Percentiles rank a stretch among this genome's conserved stretches.
These are phyloP conservation scores for Exophiala sp. DNA, from an alignment of 2,329 filamentous ascomycete species.

Conservation along the genomic window DNA sequence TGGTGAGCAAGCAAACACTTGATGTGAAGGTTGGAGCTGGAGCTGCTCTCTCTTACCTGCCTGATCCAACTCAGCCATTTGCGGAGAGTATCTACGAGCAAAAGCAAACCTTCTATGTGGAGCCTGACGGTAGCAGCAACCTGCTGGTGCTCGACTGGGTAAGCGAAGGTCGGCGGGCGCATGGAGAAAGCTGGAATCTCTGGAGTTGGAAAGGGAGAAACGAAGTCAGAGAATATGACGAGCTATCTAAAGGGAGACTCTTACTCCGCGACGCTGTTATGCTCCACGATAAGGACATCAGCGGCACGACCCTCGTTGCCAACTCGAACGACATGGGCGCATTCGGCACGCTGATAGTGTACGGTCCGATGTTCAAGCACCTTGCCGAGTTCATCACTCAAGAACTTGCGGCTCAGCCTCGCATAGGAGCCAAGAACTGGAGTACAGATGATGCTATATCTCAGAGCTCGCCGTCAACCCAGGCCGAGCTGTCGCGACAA, in stretches of 20 bases:
- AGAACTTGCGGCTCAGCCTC: constrained; percentile 73
- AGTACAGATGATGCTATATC: constrained; percentile 31
- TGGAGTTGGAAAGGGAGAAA: constrained; percentile 76
- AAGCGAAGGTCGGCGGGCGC: constrained; percentile 76
- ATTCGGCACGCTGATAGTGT: constrained; percentile 80
- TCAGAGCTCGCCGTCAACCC: constrained; percentile 22
- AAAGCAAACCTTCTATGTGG: constrained; percentile 69
- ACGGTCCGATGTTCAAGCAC: constrained; percentile 64
- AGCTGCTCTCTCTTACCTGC: constrained; percentile 63
- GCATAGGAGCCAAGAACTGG: constrained; percentile 81
- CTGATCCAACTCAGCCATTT: constrained; percentile 92
- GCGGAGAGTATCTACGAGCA: constrained; percentile 80
- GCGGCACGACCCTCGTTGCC: constrained; percentile 26
- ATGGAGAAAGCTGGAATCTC: constrained; percentile 87
- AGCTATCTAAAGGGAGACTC: constrained; percentile 50
- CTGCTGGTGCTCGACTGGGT: constrained; percentile 93
- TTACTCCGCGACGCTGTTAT: constrained; percentile 83
- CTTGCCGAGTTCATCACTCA: constrained; percentile 71
- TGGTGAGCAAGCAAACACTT: constrained; percentile 46
- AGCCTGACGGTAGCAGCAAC: constrained; percentile 47
- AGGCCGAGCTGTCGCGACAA: constrained; percentile 35
- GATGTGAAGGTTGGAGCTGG: constrained; percentile 47
- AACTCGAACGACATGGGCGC: constrained; percentile 55
- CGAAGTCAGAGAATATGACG: constrained; percentile 65
- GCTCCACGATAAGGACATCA: constrained; percentile 57